phyloP scores from a whole-genome alignment of 257 asterid species.

The Prunella vulgaris region DNA sequence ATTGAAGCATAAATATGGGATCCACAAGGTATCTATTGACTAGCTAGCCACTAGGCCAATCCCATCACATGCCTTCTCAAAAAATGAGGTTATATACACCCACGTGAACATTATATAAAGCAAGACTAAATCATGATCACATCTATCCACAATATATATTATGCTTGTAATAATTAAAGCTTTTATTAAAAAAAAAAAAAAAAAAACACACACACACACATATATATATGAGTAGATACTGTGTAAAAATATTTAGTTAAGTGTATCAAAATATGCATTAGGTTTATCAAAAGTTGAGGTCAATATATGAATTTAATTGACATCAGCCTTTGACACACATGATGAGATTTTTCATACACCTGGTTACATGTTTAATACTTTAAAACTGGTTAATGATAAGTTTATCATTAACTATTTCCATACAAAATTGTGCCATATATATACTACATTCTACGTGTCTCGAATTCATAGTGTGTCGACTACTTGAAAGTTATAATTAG shows the following conservation, averaged over 20 bases:
- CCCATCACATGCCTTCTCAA: conserved; percentile 12
- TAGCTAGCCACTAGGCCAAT: not conserved
- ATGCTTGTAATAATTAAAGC: not conserved
- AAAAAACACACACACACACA: too few species aligned
- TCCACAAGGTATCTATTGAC: conserved; percentile 23
- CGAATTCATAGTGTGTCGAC: not conserved
- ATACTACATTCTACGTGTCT: conserved; percentile 5
- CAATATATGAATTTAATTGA: too few species aligned
- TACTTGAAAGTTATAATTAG: not conserved
- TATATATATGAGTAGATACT: too few species aligned
- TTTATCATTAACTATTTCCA: not conserved
- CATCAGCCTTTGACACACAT: too few species aligned
- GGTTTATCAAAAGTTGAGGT: too few species aligned
- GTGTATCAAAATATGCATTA: too few species aligned
- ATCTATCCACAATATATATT: not conserved
- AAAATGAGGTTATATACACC: not conserved
- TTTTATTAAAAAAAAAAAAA: too few species aligned
- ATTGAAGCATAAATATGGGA: not conserved
- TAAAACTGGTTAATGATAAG: too few species aligned
- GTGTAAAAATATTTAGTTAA: too few species aligned
- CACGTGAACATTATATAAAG: conserved; percentile 25
- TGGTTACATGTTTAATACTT: too few species aligned
- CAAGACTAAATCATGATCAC: conserved; percentile 11
- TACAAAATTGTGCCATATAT: not conserved
- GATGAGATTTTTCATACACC: too few species aligned